Evolutionary conservation across 306 rosid species (phyloP).

Genomic region (Ziziphus jujuba): DNA sequence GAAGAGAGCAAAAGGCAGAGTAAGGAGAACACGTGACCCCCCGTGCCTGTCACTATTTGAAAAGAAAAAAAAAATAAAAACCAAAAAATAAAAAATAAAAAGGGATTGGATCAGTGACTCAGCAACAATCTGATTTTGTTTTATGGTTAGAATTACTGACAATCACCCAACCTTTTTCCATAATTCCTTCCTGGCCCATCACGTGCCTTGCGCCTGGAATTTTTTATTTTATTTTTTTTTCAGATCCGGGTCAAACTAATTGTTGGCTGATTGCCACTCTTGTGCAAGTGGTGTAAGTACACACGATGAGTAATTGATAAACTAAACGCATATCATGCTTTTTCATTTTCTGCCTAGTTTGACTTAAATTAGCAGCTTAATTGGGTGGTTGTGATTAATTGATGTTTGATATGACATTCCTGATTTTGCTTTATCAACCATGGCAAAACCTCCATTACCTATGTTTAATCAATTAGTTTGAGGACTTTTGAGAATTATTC

Average conservation of each 20-base stretch:
- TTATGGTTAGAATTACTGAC: not conserved
- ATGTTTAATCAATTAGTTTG: too few relatives aligned
- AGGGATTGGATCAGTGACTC: not conserved
- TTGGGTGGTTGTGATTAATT: too few relatives aligned
- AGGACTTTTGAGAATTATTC: too few relatives aligned
- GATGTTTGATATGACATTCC: too few relatives aligned
- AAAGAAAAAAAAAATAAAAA: not conserved
- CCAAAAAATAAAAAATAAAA: not conserved
- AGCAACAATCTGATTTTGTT: slow-evolving; percentile 22
- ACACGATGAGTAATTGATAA: too few relatives aligned
- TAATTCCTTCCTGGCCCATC: slow-evolving; percentile 17
- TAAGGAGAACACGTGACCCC: slow-evolving; percentile 34
- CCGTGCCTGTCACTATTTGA: slow-evolving; percentile 36
- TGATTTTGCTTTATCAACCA: not conserved
- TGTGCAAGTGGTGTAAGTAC: not conserved
- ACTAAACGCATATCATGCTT: too few relatives aligned
- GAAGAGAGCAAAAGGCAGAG: slow-evolving; percentile 11
- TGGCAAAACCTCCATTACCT: too few relatives aligned
- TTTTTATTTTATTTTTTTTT: not conserved
- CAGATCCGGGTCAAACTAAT: slow-evolving; percentile 29
- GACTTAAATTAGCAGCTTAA: too few relatives aligned
- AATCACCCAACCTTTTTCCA: not conserved
- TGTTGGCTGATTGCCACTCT: slow-evolving; percentile 32
- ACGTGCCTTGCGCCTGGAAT: slow-evolving; percentile 35
- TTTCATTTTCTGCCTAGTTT: too few relatives aligned